Conservation (phyloP, 768 basidiomycete species). For the Amanita fuliginea region DNA sequence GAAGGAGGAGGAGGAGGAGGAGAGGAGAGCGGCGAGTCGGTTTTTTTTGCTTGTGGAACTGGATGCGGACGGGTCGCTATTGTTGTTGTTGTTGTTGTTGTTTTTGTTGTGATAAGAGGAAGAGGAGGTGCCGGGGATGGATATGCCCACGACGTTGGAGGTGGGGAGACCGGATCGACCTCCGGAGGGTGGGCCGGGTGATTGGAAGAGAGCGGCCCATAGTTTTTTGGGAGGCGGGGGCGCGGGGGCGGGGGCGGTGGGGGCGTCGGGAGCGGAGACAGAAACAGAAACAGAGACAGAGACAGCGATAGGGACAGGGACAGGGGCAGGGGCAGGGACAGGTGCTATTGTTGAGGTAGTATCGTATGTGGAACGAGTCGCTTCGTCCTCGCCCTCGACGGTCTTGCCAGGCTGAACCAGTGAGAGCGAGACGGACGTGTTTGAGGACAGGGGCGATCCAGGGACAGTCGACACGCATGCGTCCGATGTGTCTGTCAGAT, state of each 20-base stretch:
- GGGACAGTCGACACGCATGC: slow-evolving; percentile 37
- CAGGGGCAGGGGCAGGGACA: not conserved
- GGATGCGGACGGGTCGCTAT: too few species aligned
- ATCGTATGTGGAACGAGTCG: slow-evolving; percentile 1
- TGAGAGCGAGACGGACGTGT: slow-evolving; percentile 42
- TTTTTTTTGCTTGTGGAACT: too few species aligned
- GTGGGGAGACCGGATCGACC: slow-evolving; percentile 44
- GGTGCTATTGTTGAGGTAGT: slow-evolving; percentile 10
- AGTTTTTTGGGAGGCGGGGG: slow-evolving; percentile 41
- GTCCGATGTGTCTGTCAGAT: slow-evolving; percentile 6
- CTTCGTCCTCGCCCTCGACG: not conserved
- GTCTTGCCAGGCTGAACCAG: slow-evolving; percentile 11
- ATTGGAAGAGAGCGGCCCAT: slow-evolving; percentile 64
- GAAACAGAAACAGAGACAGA: too few species aligned
- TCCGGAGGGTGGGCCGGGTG: slow-evolving; percentile 16
- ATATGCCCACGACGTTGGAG: slow-evolving; percentile 65
- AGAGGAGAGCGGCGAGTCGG: too few species aligned
- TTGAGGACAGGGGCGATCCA: slow-evolving; percentile 48
- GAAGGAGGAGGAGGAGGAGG: too few species aligned
- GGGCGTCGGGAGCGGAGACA: not conserved
- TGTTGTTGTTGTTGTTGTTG: too few species aligned
- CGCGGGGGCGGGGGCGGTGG: slow-evolving; percentile 15
- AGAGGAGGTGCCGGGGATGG: slow-evolving; percentile 41
- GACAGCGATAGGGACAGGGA: too few species aligned
- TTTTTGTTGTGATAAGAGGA: too few species aligned